Conservation (phyloP, 2,329 filamentous ascomycete genomes). For the Corniculantispora saksenae region DNA sequence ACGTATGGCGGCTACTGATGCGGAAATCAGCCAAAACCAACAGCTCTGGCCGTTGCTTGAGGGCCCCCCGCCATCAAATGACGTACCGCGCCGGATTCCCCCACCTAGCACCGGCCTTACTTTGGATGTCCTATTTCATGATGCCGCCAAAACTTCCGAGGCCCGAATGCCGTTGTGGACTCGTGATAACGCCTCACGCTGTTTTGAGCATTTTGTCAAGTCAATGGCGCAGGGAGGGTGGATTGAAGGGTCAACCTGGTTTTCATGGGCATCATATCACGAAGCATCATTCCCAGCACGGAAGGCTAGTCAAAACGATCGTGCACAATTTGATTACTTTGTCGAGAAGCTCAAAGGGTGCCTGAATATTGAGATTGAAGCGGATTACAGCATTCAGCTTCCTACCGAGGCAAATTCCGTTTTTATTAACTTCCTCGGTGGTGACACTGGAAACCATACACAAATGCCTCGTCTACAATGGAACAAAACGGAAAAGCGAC, state of each 20-base stretch:
- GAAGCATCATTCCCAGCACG: not conserved
- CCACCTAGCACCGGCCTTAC: not conserved
- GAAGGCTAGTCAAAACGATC: not conserved
- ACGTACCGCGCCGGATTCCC: not conserved
- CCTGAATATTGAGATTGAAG: not conserved
- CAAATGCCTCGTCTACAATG: not conserved
- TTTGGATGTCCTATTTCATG: slow-evolving; percentile 1
- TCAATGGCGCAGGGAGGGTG: slow-evolving; percentile 10
- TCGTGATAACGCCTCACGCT: not conserved
- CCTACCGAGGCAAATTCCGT: not conserved
- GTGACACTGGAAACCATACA: not conserved
- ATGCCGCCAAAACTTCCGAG: not conserved
- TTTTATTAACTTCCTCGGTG: slow-evolving; percentile 8
- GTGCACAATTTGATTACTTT: not conserved
- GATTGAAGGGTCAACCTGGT: slow-evolving; percentile 11
- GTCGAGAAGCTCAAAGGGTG: slow-evolving; percentile 4
- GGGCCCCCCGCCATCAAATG: not conserved
- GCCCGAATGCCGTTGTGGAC: not conserved
- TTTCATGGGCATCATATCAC: slow-evolving; percentile 10
- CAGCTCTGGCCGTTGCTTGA: not conserved
- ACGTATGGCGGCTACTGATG: not conserved
- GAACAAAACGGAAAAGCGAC: not conserved
- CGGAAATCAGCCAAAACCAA: not conserved
- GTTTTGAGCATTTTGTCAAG: not conserved
- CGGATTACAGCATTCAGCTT: not conserved